Base-by-base conservation (phyloP, 73 alveolate species). In the Symbiodinium pilosum region DNA sequence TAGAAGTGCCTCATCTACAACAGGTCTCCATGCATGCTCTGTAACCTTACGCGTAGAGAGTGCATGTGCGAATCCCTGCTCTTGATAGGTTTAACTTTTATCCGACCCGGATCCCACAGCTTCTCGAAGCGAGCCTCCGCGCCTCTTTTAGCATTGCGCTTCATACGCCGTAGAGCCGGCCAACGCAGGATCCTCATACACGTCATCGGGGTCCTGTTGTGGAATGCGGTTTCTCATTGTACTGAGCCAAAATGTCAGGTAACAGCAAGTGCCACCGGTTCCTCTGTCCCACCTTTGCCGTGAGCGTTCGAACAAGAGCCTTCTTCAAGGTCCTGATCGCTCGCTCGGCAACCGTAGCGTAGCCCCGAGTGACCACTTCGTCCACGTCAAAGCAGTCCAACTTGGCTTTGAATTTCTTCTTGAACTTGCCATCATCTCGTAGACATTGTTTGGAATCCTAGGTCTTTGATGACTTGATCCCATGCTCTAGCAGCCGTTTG, bases 61-160 rank as follows among this genome's bases (percentile, higher is more conserved):
- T n/a, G n/a, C n/a, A n/a, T n/a, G 84, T 69, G n/a, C 4, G 84
- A 69, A 4, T 24, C 84, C 42, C 84, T 20, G 84, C 84, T 69
- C 42, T 69, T 43, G 4, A 69, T 69, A 30, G 84, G 84, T 69
- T 69, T 69, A 18, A 69, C 84, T 43, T 21, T 69, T n/a, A n/a
- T n/a, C n/a, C n/a, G 84, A 69, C 42, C 30, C 84, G 40, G 84
- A 69, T n/a, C n/a, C n/a, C 84, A 20, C 43, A n/a, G 84, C n/a
- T 43, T 18, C 84, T 43, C 43, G 3, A 40, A 24, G 24, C 42
- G 84, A 69, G 26, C n/a, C n/a, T 43, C 84, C 43, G 84, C 43
- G 6, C 6, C 43, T 18, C 42, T 32, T 43, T 69, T 69, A 28
- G 84, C 84, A 21, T 28, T 32, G 30, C 42, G 3, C 30, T 21